A percentile compares a stretch with the other conserved stretches of the same genome.
These are phyloP conservation scores for Solanum dulcamara DNA, from an alignment of 257 asterid genomes.

Conservation along the genomic window DNA sequence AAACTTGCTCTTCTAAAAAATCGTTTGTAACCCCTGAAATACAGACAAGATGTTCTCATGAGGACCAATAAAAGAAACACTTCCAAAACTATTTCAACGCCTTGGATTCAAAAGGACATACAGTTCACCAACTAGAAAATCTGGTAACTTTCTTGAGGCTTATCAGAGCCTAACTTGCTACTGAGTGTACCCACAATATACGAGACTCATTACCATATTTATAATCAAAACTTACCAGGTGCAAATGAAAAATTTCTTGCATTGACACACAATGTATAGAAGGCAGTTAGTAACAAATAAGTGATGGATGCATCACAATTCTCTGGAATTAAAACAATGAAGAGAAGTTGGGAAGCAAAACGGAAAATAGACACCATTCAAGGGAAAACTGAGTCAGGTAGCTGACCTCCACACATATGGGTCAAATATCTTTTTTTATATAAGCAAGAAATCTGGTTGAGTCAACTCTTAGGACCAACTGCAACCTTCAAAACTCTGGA, in stretches of 20 bases:
- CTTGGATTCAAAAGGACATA: background rate
- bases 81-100: background rate
- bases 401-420: background rate
- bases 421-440: background rate
- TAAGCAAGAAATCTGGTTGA: background rate
- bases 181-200: background rate
- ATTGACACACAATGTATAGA: background rate
- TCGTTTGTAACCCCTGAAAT: slow-evolving; percentile 85
- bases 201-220: background rate
- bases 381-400: background rate
- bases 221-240: background rate
- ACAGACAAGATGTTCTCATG: slow-evolving; percentile 9
- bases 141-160: background rate
- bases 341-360: background rate
- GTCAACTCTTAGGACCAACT: background rate
- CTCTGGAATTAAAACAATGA: background rate
- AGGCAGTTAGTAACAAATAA: background rate
- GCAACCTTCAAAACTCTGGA: background rate
- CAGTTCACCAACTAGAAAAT: background rate
- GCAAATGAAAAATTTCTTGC: background rate
- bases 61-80: background rate
- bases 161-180: background rate
- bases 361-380: background rate
- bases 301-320: background rate
- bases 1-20: slow-evolving; percentile 63